Evolutionary conservation across 2,329 filamentous ascomycete species (phyloP).

Genomic region (Trichoderma semiorbis): DNA sequence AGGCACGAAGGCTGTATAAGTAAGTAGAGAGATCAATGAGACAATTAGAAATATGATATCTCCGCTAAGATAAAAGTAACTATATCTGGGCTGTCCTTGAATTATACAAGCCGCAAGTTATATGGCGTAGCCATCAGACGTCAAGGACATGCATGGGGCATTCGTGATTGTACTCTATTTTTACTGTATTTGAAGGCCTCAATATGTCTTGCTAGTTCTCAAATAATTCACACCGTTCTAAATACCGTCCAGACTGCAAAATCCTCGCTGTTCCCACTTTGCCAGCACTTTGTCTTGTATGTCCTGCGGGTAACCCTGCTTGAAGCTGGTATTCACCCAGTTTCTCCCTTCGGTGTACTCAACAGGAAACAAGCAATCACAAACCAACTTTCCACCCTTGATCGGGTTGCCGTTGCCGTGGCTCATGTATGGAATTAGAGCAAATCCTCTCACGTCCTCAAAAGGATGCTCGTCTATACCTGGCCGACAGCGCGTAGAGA

Average conservation of each 20-base stretch:
- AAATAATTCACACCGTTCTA: too few relatives aligned
- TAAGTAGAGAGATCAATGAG: too few relatives aligned
- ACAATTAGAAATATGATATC: too few relatives aligned
- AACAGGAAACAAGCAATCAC: neutral
- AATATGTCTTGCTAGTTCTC: too few relatives aligned
- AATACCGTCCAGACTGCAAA: neutral
- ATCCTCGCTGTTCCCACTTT: neutral
- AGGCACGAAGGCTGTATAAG: too few relatives aligned
- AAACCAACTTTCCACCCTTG: neutral
- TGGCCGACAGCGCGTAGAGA: neutral
- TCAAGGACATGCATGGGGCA: too few relatives aligned
- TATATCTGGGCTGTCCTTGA: too few relatives aligned
- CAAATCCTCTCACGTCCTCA: neutral
- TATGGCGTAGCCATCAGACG: too few relatives aligned
- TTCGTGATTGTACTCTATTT: too few relatives aligned
- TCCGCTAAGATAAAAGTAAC: too few relatives aligned
- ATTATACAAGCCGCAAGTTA: too few relatives aligned
- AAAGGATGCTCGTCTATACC: neutral
- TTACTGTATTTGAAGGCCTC: too few relatives aligned
- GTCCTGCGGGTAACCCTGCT: neutral
- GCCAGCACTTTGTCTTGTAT: neutral
- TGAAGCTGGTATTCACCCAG: neutral
- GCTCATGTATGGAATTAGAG: neutral
- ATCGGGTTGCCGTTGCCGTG: constrained; percentile 33
- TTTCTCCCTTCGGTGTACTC: neutral